phyloP scores from a whole-genome alignment of 2,329 filamentous ascomycete genomes.

The Myrmaecium sp. region DNA sequence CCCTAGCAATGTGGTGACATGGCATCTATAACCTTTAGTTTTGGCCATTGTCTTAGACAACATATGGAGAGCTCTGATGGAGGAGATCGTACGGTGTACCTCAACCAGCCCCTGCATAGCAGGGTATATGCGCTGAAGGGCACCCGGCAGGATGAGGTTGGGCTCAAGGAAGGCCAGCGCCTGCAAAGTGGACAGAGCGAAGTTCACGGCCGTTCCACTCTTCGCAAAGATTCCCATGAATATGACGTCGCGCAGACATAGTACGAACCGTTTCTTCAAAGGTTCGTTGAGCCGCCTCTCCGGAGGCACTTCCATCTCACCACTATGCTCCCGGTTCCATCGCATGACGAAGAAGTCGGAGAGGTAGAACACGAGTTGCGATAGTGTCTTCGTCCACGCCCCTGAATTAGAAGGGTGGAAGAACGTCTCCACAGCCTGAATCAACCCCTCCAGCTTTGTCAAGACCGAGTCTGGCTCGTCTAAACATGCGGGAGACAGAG shows the following conservation, averaged over 20 bases:
- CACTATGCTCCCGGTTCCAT: slow-evolving; percentile 89
- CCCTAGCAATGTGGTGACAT: slow-evolving; percentile 85
- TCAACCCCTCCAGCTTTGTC: slow-evolving; percentile 71
- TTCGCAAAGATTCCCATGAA: slow-evolving; percentile 99
- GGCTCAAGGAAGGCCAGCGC: slow-evolving; percentile 83
- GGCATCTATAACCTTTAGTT: slow-evolving; percentile 90
- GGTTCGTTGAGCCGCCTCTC: slow-evolving; percentile 63
- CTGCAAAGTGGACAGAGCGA: slow-evolving; percentile 79
- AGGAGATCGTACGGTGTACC: slow-evolving; percentile 90
- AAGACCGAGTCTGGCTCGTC: slow-evolving; percentile 65
- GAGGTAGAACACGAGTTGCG: slow-evolving; percentile 81
- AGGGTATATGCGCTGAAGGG: slow-evolving; percentile 88
- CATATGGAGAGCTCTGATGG: slow-evolving; percentile 79
- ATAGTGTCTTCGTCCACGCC: slow-evolving; percentile 73
- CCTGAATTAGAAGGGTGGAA: slow-evolving; percentile 97
- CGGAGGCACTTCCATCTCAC: slow-evolving; percentile 71
- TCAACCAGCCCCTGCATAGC: slow-evolving; percentile 93
- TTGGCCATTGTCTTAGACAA: slow-evolving; percentile 80
- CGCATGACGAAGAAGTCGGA: slow-evolving; percentile 93
- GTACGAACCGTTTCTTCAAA: slow-evolving; percentile 78
- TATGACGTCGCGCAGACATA: slow-evolving; percentile 76
- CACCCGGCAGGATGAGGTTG: slow-evolving; percentile 77
- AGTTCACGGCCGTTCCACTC: slow-evolving; percentile 78
- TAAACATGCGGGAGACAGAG: slow-evolving; percentile 68
- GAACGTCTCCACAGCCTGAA: slow-evolving; percentile 93